Conservation (phyloP, 768 basidiomycete species). For the Roridomyces roridus region DNA sequence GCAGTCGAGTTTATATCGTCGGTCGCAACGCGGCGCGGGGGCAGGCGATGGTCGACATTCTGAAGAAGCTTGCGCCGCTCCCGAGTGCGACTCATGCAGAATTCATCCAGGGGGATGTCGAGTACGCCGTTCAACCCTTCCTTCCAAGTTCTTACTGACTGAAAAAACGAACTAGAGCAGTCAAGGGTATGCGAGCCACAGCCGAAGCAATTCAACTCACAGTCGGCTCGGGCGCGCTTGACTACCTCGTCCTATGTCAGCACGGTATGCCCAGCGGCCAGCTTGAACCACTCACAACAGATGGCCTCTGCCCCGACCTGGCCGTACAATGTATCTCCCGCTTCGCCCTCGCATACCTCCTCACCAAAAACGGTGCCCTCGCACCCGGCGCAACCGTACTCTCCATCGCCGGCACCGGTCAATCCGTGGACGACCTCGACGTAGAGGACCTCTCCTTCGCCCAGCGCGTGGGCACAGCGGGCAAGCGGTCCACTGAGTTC, state of each 20-base stretch:
- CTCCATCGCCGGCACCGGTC: neutral
- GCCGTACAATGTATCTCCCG: conserved; percentile 5
- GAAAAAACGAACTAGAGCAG: too few relatives aligned
- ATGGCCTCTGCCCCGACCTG: neutral
- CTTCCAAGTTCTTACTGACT: neutral
- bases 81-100: neutral
- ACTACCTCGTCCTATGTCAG: conserved; percentile 7
- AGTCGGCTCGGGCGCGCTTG: neutral
- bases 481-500: too few relatives aligned
- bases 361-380: neutral
- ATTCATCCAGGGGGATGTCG: conserved; percentile 1
- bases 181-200: conserved; percentile 4
- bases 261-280: neutral
- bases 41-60: neutral
- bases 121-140: neutral
- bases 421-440: neutral
- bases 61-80: neutral
- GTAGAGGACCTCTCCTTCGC: conserved; percentile 6
- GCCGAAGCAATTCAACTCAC: neutral
- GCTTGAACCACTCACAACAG: neutral
- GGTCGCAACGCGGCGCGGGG: neutral
- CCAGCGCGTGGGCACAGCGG: too few relatives aligned
- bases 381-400: conserved; percentile 1
- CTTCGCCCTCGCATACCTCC: conserved; percentile 5
- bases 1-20: neutral